phyloP scores from a whole-genome alignment of 257 asterid species.

The Eucommia ulmoides region DNA sequence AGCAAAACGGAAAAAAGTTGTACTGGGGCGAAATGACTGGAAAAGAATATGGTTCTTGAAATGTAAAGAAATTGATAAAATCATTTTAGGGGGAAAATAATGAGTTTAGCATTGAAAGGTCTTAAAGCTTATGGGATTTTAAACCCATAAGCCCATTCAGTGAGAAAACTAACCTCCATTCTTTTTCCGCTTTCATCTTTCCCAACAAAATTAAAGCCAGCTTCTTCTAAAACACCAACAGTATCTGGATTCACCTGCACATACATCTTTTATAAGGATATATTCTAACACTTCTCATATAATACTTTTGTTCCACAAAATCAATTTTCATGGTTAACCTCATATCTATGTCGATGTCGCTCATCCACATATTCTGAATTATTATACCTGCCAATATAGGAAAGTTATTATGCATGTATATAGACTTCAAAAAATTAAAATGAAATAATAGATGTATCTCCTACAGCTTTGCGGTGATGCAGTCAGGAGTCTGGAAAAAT shows the following conservation, averaged over 20 bases:
- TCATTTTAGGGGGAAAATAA: neutral
- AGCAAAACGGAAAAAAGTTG: neutral
- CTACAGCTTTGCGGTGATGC: conserved; percentile 85
- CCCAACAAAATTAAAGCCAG: conserved; percentile 85
- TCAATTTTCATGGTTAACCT: conserved; percentile 34
- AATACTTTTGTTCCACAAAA: conserved; percentile 3
- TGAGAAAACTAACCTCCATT: conserved; percentile 65
- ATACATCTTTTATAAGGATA: conserved; percentile 7
- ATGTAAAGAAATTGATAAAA: neutral
- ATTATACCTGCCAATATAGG: conserved; percentile 41
- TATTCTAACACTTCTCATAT: conserved; percentile 3
- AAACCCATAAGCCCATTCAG: neutral
- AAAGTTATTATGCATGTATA: conserved; percentile 9
- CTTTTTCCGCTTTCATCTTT: conserved; percentile 79
- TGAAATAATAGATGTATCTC: conserved; percentile 7
- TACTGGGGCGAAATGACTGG: neutral
- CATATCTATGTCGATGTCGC: conserved; percentile 91
- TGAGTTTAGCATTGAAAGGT: neutral
- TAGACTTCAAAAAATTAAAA: neutral
- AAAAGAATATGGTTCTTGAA: neutral
- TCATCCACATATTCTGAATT: conserved; percentile 63
- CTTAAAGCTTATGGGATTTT: neutral
- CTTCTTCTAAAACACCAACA: conserved; percentile 50
- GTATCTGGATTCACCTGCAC: conserved; percentile 83
- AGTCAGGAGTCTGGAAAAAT: conserved; percentile 64